Evolutionary conservation across 768 basidiomycete genomes (phyloP).

Genomic region (Suillus luteus): DNA sequence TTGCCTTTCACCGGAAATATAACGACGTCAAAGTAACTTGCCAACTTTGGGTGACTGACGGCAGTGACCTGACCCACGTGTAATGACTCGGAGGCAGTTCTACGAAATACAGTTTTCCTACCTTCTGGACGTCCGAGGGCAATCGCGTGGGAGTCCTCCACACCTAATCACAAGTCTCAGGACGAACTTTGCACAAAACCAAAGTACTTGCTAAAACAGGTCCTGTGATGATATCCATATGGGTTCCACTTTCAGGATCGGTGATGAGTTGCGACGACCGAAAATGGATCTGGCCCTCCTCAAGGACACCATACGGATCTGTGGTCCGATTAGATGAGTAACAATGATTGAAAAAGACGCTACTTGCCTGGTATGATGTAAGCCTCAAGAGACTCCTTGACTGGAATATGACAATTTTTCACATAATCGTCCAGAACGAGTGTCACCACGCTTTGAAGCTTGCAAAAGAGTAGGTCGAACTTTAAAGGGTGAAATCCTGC

Average conservation of each 20-base stretch:
- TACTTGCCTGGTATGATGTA: slow-evolving; percentile 67
- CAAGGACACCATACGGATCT: slow-evolving; percentile 68
- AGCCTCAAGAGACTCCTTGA: slow-evolving; percentile 54
- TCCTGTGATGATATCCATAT: slow-evolving; percentile 52
- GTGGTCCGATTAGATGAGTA: slow-evolving; percentile 6
- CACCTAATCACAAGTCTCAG: slow-evolving; percentile 25
- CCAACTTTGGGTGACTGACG: slow-evolving; percentile 50
- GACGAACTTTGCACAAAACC: background rate
- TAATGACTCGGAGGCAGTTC: slow-evolving; percentile 1
- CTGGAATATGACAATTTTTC: slow-evolving; percentile 59
- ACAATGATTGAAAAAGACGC: background rate
- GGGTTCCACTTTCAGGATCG: slow-evolving; percentile 34
- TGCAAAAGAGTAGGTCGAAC: slow-evolving; percentile 41
- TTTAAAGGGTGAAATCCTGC: slow-evolving; percentile 62
- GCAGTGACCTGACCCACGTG: slow-evolving; percentile 51
- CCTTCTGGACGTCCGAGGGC: slow-evolving; percentile 73
- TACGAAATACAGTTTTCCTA: slow-evolving; percentile 20
- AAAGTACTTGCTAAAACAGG: slow-evolving; percentile 56
- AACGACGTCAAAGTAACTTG: slow-evolving; percentile 60
- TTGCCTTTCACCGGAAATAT: slow-evolving; percentile 54
- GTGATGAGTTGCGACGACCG: slow-evolving; percentile 37
- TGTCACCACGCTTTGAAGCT: slow-evolving; percentile 48
- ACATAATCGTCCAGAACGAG: slow-evolving; percentile 47
- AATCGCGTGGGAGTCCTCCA: slow-evolving; percentile 71
- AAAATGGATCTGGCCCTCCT: slow-evolving; percentile 66